Evolutionary conservation across 169 alveolate species (phyloP), one percentile per base, ranked within the genome.

Genomic region (Eimeria sp.): DNA sequence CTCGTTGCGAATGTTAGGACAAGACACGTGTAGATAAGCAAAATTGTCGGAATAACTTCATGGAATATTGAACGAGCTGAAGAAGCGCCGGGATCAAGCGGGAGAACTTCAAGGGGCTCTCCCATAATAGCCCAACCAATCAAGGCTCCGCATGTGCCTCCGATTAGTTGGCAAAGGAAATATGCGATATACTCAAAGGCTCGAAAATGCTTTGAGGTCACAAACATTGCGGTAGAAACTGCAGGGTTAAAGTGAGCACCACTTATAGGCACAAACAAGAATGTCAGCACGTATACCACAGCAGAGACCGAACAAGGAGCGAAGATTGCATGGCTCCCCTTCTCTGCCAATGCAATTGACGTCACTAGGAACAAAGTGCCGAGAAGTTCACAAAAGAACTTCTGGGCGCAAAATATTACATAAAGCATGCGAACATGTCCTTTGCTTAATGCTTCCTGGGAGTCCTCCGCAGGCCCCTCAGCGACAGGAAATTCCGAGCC

Each of bases 231-330:
- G 34, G 87, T 63, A 9, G 96, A 94, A 10, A 94, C 96, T 43
- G 96, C 96, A 5, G 96, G 96, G 57, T 94, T 94, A 86, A 94
- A 94, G 54, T 94, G 96, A 22, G 96, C 96, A 14, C 96, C 96
- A 61, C 96, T 94, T 63, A 94, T 94, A 25, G 90, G 88, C 54
- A 82, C 91, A 58, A 94, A 94, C 93, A 94, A 70, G 70, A 78
- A 75, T 49, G 91, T 84, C 80, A 94, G 70, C 22, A 89, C 96
- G 75, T 82, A 94, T 14, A 94, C 91, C 49, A 89, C 91, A 45
- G 94, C 91, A 25, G 96, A 75, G 72, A 94, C 89, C 7, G 96
- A 82, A 67, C 88, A 83, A 9, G 96, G 96, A 20, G 96, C 63
- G 40, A 75, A 80, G n/a, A 40, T 63, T 9, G 91, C 80, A 34